Evolutionary conservation across 768 basidiomycete genomes (phyloP), one percentile per base, ranked within the genome.

Genomic region (Amanita fuliginea): DNA sequence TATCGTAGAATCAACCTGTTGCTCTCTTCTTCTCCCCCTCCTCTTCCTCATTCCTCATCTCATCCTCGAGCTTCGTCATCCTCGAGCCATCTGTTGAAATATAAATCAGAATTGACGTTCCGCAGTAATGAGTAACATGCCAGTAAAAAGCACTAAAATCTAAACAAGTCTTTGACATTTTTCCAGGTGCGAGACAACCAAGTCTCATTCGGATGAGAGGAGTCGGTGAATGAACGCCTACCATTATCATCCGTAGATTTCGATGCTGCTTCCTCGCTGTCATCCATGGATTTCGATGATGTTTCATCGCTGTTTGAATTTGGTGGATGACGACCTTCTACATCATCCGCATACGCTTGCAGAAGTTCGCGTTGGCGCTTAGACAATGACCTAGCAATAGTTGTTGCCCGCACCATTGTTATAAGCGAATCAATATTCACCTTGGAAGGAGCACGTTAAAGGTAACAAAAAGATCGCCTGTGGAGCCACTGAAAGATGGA

Each of bases 391-490:
- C 95, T 97, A 63, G 42, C 49, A 37, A 52, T 14, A 51, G 33
- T 39, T 41, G 42, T 21, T 54, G 52, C 44, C 44, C 36, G 39
- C 42, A 43, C 30, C 46, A 43, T 13, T 42, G 9, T 10, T 39
- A 28, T 39, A 24, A 18, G 41, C 43, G 47, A 47, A 37, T 33
- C 19, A 40, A 50, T 35, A 48, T 81, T 67, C 59, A 92, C 96
- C 94, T 84, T 22, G 96, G 96, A 55, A 99, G 75, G 57, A 86
- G 77, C 32, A 98, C 76, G 32, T 74, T 77, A 70, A 98, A 98
- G 36, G 81, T 78, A 47, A 99, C 88, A 57, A 92, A 87, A 46
- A 97, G 68, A 64, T 96, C 92, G 33, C 95, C 89, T 53, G 75
- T 81, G 54, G 75, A 76, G 36, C 74, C 67, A 45, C 70, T 65